Base-by-base conservation (phyloP, 352 stramenopile genomes). In the Pythium chondricola region DNA sequence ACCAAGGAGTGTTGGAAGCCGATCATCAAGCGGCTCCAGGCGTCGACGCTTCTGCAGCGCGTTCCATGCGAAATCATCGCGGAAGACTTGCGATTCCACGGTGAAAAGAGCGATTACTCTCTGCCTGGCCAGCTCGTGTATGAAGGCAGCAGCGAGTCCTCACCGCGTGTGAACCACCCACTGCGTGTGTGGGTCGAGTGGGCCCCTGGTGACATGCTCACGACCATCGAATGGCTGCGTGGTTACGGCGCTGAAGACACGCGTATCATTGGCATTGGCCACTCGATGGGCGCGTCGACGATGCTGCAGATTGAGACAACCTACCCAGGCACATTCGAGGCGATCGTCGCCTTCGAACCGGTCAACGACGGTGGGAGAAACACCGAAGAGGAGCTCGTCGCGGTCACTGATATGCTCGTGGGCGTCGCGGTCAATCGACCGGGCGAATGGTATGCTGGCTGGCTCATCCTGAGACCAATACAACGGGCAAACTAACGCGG, bases 1-100 rank as follows among this genome's bases (percentile, higher is more conserved):
- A 76, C 65, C 32, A 72, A 78, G 33, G 67, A 76, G 6, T 65
- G 48, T 0, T 83, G 71, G 71, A 36, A 66, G n/a, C 67, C 71
- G 5, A 79, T 79, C 45, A 57, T 54, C 6, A 57, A 58, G 29
- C 63, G 56, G n/a, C 26, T 77, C 1, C 40, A 49, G n/a, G 45
- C 47, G 20, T 58, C 61, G 5, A 44, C 37, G 27, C 20, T 65
- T 24, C 36, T 69, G 10, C 56, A 71, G 37, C 40, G 35, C 18
- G 56, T 67, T 14, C 7, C 41, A 7, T 64, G 43, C 26, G 62
- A 76, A 8, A 52, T 72, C 51, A 22, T 66, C 37, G 61, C 58
- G 27, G 73, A 74, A 30, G 57, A 76, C 33, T 75, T 69, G 36
- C 65, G 54, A 11, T 78, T 71, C 43, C 70, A 81, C 41, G 70